Conservation (phyloP, 352 stramenopile genomes). For the Globisporangium spiculum region DNA sequence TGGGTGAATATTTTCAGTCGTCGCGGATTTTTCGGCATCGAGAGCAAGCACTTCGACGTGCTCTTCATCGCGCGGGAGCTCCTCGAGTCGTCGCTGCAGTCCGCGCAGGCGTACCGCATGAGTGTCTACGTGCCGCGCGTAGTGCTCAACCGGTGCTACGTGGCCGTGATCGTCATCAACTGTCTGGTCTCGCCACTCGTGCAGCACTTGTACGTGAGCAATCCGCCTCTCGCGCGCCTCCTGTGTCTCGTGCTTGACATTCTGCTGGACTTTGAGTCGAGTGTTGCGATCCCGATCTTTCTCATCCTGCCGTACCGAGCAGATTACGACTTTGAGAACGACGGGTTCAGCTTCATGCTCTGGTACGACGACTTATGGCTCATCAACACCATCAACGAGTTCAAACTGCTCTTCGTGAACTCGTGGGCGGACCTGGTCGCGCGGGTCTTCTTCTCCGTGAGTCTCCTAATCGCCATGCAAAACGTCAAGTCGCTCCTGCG, state of each 20-base stretch:
- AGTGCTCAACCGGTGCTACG: slow-evolving; percentile 20
- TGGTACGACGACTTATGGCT: slow-evolving; percentile 31
- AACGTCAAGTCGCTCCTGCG: slow-evolving; percentile 31
- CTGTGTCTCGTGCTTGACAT: slow-evolving; percentile 20
- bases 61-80: slow-evolving; percentile 23
- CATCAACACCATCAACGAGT: slow-evolving; percentile 25
- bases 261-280: slow-evolving; percentile 20
- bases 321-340: slow-evolving; percentile 2
- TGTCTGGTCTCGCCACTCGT: slow-evolving; percentile 17
- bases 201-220: neutral
- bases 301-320: slow-evolving; percentile 16
- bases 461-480: slow-evolving; percentile 29
- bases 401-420: slow-evolving; percentile 23
- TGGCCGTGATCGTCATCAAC: slow-evolving; percentile 20
- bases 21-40: slow-evolving; percentile 21
- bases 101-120: slow-evolving; percentile 30
- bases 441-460: slow-evolving; percentile 35
- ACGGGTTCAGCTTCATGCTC: slow-evolving; percentile 8
- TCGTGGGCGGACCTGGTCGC: slow-evolving; percentile 34
- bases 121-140: slow-evolving; percentile 13
- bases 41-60: slow-evolving; percentile 22
- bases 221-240: slow-evolving; percentile 13
- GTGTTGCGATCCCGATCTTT: slow-evolving; percentile 16
- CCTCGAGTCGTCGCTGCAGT: slow-evolving; percentile 25
- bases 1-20: slow-evolving; percentile 8